Percentiles rank a stretch among this genome's conserved stretches.
Evolutionary conservation across 805 yeast genomes (phyloP).

Genomic region (Yarrowia sp.): DNA sequence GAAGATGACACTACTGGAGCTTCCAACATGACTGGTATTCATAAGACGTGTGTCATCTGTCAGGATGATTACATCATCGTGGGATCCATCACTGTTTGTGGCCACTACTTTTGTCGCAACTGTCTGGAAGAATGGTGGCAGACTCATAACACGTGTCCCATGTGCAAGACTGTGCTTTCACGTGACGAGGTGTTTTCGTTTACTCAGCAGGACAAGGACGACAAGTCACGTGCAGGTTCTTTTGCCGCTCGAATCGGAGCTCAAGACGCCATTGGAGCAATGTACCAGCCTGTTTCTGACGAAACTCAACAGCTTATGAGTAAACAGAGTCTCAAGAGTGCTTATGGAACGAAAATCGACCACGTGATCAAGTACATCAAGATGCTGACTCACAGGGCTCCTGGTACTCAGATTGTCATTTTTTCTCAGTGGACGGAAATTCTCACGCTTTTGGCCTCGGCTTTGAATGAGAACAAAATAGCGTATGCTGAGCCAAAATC

Average conservation of each 20-base stretch:
- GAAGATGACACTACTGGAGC: slow-evolving; percentile 31
- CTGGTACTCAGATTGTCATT: slow-evolving; percentile 71
- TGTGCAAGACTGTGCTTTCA: slow-evolving; percentile 61
- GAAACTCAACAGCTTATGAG: slow-evolving; percentile 29
- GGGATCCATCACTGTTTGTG: slow-evolving; percentile 86
- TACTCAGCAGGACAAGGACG: slow-evolving; percentile 42
- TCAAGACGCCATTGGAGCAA: slow-evolving; percentile 20
- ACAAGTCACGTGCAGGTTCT: background rate
- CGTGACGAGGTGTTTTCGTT: slow-evolving; percentile 62
- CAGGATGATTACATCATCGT: slow-evolving; percentile 54
- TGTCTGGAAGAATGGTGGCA: slow-evolving; percentile 76
- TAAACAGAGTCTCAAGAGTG: slow-evolving; percentile 38
- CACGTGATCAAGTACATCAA: slow-evolving; percentile 69
- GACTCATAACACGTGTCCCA: slow-evolving; percentile 63
- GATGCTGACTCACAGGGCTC: slow-evolving; percentile 56
- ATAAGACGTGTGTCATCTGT: slow-evolving; percentile 71
- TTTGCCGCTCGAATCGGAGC: slow-evolving; percentile 26
- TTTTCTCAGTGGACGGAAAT: slow-evolving; percentile 89
- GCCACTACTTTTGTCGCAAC: slow-evolving; percentile 82
- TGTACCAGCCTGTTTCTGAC: slow-evolving; percentile 41
- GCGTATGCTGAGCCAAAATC: slow-evolving; percentile 47
- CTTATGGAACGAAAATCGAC: slow-evolving; percentile 85
- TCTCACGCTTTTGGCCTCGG: slow-evolving; percentile 60
- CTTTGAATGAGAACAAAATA: slow-evolving; percentile 59
- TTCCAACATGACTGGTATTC: slow-evolving; percentile 37